Percentiles rank a stretch among this genome's conserved stretches.
Conservation (phyloP, 345 rosid genomes). For the Populus simonii region DNA sequence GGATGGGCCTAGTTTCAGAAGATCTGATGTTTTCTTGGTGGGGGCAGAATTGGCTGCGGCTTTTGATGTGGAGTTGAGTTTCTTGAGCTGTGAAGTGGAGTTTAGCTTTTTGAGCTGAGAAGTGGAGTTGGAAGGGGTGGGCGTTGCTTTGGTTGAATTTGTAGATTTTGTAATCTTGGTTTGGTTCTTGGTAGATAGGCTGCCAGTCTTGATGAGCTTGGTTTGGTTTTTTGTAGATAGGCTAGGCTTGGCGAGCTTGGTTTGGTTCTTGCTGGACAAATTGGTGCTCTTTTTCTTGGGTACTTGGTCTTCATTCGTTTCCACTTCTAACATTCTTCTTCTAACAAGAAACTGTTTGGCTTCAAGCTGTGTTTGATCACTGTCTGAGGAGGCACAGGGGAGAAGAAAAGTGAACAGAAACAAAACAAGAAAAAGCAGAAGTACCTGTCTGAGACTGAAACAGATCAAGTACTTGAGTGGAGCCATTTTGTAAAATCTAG, state of each 20-base stretch:
- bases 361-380: conserved; percentile 18
- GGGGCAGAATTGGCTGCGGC: conserved; percentile 27
- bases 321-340: conserved; percentile 40
- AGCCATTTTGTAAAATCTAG: conserved; percentile 35
- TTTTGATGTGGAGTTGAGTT: conserved; percentile 43
- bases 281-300: conserved; percentile 44
- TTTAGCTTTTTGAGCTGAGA: conserved; percentile 34
- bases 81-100: conserved; percentile 33
- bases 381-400: conserved; percentile 33
- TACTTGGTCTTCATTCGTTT: conserved; percentile 22
- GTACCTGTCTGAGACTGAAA: conserved; percentile 38
- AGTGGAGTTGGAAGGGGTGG: conserved; percentile 19
- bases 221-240: conserved; percentile 46
- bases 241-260: conserved; percentile 35
- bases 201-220: conserved; percentile 29
- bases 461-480: conserved; percentile 34
- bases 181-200: conserved; percentile 43
- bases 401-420: conserved; percentile 34
- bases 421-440: conserved; percentile 36
- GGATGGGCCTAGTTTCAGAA: conserved; percentile 42
- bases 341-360: conserved; percentile 28
- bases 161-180: conserved; percentile 48
- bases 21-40: conserved; percentile 50
- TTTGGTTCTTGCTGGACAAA: conserved; percentile 43
- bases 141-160: conserved; percentile 38